Conservation (phyloP, 2,329 filamentous ascomycete species). For the Gremmenia infestans region DNA sequence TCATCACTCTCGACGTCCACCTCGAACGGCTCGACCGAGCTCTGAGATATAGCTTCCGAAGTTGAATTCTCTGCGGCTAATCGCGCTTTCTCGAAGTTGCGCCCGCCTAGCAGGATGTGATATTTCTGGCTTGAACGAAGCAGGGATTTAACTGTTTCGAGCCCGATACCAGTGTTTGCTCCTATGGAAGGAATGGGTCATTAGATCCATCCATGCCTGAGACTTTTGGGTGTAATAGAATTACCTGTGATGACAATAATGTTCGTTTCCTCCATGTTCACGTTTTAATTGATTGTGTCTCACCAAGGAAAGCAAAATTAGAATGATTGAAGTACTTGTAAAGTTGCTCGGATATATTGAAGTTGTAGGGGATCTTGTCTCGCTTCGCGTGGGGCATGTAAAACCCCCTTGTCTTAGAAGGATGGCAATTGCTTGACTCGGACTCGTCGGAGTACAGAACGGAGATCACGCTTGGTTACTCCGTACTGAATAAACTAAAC, state of each 20-base stretch:
- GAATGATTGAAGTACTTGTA: too few relatives aligned
- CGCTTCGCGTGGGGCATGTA: too few relatives aligned
- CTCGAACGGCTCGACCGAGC: conserved; percentile 18
- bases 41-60: conserved; percentile 30
- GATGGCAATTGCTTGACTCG: too few relatives aligned
- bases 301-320: too few relatives aligned
- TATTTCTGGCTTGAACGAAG: conserved; percentile 2
- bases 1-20: conserved; percentile 30
- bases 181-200: conserved; percentile 26
- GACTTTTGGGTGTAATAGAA: not conserved
- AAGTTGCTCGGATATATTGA: too few relatives aligned
- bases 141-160: conserved; percentile 31
- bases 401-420: too few relatives aligned
- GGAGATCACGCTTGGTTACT: too few relatives aligned
- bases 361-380: too few relatives aligned
- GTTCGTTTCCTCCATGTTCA: not conserved
- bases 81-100: conserved; percentile 36
- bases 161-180: conserved; percentile 37
- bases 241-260: not conserved
- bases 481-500: too few relatives aligned
- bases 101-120: conserved; percentile 39
- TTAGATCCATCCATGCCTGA: not conserved
- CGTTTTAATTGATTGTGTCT: not conserved
- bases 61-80: conserved; percentile 33
- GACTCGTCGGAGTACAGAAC: too few relatives aligned